Conservation (phyloP, 1,139 yeast species). For the Diutina sp. region DNA sequence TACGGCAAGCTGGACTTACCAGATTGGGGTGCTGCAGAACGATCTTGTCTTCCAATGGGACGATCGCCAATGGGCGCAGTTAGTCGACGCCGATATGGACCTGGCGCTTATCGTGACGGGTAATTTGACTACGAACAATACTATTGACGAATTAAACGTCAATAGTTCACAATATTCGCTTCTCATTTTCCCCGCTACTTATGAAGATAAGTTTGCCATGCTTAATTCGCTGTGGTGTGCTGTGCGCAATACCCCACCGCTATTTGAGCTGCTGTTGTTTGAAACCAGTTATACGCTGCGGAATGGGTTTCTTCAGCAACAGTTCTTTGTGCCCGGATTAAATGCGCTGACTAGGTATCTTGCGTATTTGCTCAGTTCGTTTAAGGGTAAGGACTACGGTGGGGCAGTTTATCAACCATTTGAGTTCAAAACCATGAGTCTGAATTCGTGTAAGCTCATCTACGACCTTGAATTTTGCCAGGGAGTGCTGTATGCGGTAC, state of each 20-base stretch:
- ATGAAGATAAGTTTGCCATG: constrained; percentile 22
- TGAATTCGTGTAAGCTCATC: constrained; percentile 56
- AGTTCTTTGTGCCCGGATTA: constrained; percentile 49
- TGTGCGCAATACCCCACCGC: constrained; percentile 34
- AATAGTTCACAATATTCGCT: constrained; percentile 28
- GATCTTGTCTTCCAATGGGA: constrained; percentile 66
- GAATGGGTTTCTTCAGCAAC: constrained; percentile 39
- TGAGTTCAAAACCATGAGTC: constrained; percentile 45
- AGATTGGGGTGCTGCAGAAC: constrained; percentile 57
- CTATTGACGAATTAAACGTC: constrained; percentile 12
- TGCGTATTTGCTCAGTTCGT: constrained; percentile 52
- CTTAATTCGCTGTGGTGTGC: constrained; percentile 68
- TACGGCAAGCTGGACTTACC: constrained; percentile 41
- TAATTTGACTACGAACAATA: constrained; percentile 20
- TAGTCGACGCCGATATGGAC: constrained; percentile 63
- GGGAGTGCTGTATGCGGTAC: constrained; percentile 81
- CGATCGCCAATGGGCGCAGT: constrained; percentile 38
- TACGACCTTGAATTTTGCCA: constrained; percentile 67
- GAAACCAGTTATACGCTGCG: constrained; percentile 33
- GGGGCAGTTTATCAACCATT: constrained; percentile 56
- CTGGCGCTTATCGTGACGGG: constrained; percentile 62
- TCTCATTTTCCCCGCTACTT: constrained; percentile 31
- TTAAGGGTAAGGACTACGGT: constrained; percentile 31
- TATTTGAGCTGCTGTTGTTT: constrained; percentile 12
- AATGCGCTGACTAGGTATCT: constrained; percentile 50